These are phyloP conservation scores for Verticillium klebahnii DNA, from an alignment of 2,329 filamentous ascomycete species.

Conservation along the genomic window DNA sequence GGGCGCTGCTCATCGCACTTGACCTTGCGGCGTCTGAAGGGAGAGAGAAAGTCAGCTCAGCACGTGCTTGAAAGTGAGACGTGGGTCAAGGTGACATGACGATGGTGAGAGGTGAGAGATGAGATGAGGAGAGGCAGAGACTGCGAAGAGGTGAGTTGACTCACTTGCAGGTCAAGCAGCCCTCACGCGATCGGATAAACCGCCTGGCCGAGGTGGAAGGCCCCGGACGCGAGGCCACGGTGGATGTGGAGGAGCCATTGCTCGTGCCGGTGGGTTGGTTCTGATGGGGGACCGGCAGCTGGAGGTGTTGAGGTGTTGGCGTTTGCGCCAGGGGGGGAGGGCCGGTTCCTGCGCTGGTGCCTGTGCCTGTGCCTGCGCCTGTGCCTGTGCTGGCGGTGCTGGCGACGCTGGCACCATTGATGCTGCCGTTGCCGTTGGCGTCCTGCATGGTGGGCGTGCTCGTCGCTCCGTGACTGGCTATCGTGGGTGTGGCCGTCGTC, in stretches of 20 bases:
- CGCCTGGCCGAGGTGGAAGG: constrained; percentile 3
- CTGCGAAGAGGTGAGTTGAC: constrained; percentile 10
- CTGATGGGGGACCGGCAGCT: not conserved
- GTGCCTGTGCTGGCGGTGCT: not conserved
- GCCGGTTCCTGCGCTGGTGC: not conserved
- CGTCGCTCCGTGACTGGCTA: not conserved
- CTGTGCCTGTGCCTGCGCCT: not conserved
- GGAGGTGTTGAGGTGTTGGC: not conserved
- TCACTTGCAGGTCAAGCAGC: constrained; percentile 43
- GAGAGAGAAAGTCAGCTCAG: constrained; percentile 4
- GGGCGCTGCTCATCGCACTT: constrained; percentile 50
- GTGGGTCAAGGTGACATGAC: not conserved
- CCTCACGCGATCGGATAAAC: constrained; percentile 27
- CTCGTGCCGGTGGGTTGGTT: not conserved
- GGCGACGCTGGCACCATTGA: not conserved
- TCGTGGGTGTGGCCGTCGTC: not conserved
- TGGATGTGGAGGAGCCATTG: not conserved
- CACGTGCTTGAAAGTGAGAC: not conserved
- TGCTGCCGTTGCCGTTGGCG: not conserved
- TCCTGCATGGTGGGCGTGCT: not conserved
- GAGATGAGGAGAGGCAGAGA: not conserved
- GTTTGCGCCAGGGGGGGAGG: not conserved
- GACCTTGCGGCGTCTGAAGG: constrained; percentile 43
- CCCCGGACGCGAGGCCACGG: not conserved
- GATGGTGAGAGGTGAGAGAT: not conserved